Evolutionary conservation across 1,284 basidiomycete species (phyloP).

Genomic region (Rhodotorula sp.): DNA sequence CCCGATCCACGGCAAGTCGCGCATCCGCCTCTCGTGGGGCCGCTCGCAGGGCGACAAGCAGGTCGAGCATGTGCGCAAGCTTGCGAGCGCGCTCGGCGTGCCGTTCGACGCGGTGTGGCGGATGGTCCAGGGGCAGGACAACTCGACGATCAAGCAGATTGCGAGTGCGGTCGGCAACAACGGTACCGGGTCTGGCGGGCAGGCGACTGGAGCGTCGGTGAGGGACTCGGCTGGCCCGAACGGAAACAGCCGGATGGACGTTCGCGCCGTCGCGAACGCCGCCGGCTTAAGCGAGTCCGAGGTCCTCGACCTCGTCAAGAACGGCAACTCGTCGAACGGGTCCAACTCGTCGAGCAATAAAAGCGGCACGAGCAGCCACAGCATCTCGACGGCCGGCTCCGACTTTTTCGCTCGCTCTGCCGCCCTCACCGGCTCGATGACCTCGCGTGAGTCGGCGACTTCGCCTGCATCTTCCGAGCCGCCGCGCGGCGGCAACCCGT

Average conservation of each 20-base stretch:
- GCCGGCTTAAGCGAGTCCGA: constrained; percentile 39
- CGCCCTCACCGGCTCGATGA: not conserved
- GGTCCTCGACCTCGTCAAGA: constrained; percentile 37
- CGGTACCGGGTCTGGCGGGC: not conserved
- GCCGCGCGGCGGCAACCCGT: constrained; percentile 18
- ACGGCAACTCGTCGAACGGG: constrained; percentile 5
- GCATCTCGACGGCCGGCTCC: constrained; percentile 1
- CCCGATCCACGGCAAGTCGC: constrained; percentile 76
- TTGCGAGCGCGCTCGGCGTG: constrained; percentile 43
- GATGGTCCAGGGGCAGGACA: constrained; percentile 45
- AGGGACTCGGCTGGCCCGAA: not conserved
- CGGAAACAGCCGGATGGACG: constrained; percentile 25
- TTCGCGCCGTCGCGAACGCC: constrained; percentile 37
- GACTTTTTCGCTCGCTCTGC: constrained; percentile 7
- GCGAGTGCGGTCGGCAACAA: constrained; percentile 39
- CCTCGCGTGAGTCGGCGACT: not conserved
- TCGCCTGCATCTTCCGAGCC: not conserved
- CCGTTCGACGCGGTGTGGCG: constrained; percentile 45
- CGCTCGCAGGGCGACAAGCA: constrained; percentile 62
- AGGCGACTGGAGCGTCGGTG: not conserved
- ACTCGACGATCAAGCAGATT: constrained; percentile 45
- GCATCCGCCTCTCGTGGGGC: constrained; percentile 89
- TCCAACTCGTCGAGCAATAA: constrained; percentile 11
- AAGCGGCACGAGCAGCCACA: constrained; percentile 7
- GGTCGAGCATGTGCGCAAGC: constrained; percentile 45